Base-by-base conservation (phyloP, 306 rosid genomes). In the Heteromeles arbutifolia region DNA sequence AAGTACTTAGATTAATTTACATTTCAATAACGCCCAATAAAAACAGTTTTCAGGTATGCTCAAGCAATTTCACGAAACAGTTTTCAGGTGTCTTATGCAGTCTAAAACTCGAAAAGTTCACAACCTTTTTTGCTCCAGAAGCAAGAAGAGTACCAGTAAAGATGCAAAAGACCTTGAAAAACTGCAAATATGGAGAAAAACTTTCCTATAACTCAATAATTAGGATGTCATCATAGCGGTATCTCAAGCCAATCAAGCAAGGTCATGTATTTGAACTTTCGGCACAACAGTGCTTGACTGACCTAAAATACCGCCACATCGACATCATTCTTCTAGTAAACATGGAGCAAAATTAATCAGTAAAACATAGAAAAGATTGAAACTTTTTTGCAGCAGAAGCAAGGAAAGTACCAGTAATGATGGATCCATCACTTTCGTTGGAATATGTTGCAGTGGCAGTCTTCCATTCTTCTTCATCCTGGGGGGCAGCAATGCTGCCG, bases 391-490 rank as follows among this genome's bases (percentile, higher is more conserved):
- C 66, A 73, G 73, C 52, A 74, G 78, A 69, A 77, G 74, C 79
- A 57, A 76, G 78, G 61, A 76, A 76, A 78, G 71, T 82, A 91
- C 99, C 97, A 19, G 86, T 86, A 72, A 90, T 68, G 57, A 95
- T 93, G 4, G 97, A 90, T 28, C 93, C 96, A 72, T 92, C 89
- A 69, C 79, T 79, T 81, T 95, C 97, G 26, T 84, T 89, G 81
- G 93, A 66, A 73, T 85, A 92, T 4, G 99, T 95, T 70, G 99
- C 98, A 76, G 98, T 85, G 53, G 91, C 99, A 77, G 90, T 84
- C 87, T 78, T 90, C 99, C 99, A 95, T 65, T 83, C 88, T 65
- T 72, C 89, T 65, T 67, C 88, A 39, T 86, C 85, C 53, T 77
- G 75, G 39, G 65, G 81, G 74, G 87, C 89, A 75, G 41, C 67